Conservation (phyloP, 164 flowering plant genomes). For the Macadamia integrifolia region DNA sequence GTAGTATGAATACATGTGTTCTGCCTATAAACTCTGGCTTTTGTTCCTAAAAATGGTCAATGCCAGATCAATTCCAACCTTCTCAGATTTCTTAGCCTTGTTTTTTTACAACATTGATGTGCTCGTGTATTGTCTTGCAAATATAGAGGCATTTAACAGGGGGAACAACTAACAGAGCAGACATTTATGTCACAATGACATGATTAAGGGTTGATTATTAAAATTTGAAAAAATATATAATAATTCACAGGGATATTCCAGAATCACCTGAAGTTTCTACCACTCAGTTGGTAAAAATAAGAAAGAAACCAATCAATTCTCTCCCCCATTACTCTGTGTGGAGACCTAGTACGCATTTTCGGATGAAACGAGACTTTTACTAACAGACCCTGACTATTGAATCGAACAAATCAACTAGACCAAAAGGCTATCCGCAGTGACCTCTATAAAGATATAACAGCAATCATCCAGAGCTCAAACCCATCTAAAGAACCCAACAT, state of each 20-base stretch:
- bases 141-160: neutral
- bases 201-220: neutral
- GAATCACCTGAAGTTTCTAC: neutral
- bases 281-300: neutral
- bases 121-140: too few relatives aligned
- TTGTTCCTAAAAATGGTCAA: too few relatives aligned
- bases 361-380: neutral
- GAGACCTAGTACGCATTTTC: neutral
- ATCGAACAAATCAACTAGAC: neutral
- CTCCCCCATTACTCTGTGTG: neutral
- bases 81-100: too few relatives aligned
- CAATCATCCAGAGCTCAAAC: neutral
- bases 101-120: too few relatives aligned
- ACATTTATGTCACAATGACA: too few relatives aligned
- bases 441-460: neutral
- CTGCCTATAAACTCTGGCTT: neutral
- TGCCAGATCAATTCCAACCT: neutral
- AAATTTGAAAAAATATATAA: neutral
- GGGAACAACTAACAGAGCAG: neutral
- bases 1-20: neutral
- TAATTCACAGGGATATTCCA: neutral
- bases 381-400: neutral
- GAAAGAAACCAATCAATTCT: neutral
- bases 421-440: neutral
- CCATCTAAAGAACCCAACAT: neutral